Percentiles rank a stretch among this genome's conserved stretches.
phyloP scores from a whole-genome alignment of 352 stramenopile genomes.

The Pythium insidiosum region DNA sequence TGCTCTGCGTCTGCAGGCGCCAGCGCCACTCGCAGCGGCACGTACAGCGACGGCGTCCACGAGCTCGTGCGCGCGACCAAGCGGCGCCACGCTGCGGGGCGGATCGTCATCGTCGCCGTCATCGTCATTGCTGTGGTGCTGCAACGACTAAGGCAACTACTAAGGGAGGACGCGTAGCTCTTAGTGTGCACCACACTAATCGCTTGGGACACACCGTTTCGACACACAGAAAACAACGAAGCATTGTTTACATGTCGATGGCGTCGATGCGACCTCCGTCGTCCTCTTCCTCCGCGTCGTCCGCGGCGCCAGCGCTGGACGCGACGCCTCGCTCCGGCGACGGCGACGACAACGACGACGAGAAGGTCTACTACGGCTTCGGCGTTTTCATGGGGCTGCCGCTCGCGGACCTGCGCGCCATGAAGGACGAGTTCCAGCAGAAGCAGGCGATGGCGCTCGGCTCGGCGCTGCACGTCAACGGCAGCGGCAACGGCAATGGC shows the following conservation, averaged over 20 bases:
- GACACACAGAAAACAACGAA: background rate
- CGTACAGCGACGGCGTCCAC: constrained; percentile 36
- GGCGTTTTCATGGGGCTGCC: constrained; percentile 84
- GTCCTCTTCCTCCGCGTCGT: background rate
- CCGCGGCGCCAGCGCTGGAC: no score
- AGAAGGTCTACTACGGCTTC: constrained; percentile 87
- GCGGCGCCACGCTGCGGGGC: constrained; percentile 11
- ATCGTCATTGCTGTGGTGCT: background rate
- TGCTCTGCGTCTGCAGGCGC: no score
- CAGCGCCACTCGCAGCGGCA: constrained; percentile 44
- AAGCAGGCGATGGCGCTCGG: constrained; percentile 11
- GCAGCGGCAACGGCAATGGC: background rate
- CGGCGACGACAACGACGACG: constrained; percentile 53
- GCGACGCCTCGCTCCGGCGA: no score
- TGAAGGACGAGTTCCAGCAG: constrained; percentile 78
- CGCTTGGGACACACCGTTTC: no score
- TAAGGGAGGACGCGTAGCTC: no score
- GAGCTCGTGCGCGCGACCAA: constrained; percentile 30
- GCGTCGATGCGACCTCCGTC: background rate
- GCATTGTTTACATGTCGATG: background rate
- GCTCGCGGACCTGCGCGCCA: constrained; percentile 74
- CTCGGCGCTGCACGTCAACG: background rate
- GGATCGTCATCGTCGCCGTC: background rate
- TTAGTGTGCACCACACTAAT: no score
- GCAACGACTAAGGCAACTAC: background rate